Evolutionary conservation across 768 basidiomycete genomes (phyloP).

Genomic region (Infundibulicybe gibba): DNA sequence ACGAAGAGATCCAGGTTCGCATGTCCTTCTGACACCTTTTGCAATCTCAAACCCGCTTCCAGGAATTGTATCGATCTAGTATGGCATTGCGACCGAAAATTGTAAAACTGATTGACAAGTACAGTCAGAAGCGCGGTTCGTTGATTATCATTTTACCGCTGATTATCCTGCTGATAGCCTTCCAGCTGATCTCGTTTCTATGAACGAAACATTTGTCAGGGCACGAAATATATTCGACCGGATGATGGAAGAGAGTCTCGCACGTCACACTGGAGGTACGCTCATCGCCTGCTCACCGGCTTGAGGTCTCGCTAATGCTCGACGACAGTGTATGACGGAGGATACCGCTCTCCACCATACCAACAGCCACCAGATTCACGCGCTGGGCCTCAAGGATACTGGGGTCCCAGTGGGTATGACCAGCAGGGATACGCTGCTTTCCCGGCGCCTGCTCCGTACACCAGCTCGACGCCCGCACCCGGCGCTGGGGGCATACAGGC

Average conservation of each 20-base stretch:
- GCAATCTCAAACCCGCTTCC: conserved; percentile 5
- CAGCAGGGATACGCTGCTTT: conserved; percentile 13
- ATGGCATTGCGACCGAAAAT: conserved; percentile 93
- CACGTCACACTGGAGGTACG: conserved; percentile 59
- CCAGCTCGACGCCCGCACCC: conserved; percentile 7
- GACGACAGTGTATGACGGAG: conserved; percentile 36
- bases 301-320: neutral
- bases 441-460: conserved; percentile 9
- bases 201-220: conserved; percentile 92
- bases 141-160: conserved; percentile 2
- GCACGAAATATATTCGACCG: conserved; percentile 88
- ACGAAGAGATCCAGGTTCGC: conserved; percentile 81
- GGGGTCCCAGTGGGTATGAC: conserved; percentile 2
- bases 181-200: conserved; percentile 85
- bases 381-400: too few species aligned
- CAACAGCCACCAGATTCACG: too few species aligned
- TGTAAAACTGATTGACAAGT: conserved; percentile 95
- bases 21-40: conserved; percentile 2
- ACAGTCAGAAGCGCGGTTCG: conserved; percentile 83
- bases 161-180: conserved; percentile 19
- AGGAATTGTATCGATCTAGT: conserved; percentile 88
- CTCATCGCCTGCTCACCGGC: neutral
- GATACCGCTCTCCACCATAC: conserved; percentile 19
- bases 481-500: conserved; percentile 9
- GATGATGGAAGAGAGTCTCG: conserved; percentile 90